These are phyloP conservation scores for Geosiphon pyriformis DNA, from an alignment of 192 early-diverging fungal species.

Conservation along the genomic window DNA sequence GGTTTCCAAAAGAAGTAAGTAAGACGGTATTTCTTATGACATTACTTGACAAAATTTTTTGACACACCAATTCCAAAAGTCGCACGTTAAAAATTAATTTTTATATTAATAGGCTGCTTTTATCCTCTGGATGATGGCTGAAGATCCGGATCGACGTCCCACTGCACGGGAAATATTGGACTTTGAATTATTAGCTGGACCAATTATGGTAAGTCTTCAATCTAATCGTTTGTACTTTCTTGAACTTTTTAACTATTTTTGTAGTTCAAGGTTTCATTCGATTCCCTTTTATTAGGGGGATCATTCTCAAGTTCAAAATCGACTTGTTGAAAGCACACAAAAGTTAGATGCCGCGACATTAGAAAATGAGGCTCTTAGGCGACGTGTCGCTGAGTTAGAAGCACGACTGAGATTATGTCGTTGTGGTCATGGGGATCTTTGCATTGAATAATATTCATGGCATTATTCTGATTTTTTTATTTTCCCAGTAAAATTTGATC, in stretches of 20 bases:
- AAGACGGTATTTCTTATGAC: conserved; percentile 1
- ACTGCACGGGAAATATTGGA: conserved; percentile 64
- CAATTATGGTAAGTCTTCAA: conserved; percentile 6
- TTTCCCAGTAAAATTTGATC: no score
- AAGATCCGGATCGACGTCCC: conserved; percentile 65
- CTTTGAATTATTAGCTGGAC: conserved; percentile 46
- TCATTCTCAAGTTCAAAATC: conserved; percentile 12
- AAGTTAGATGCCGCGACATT: conserved; percentile 4
- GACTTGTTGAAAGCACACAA: conserved; percentile 19
- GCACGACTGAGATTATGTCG: no score
- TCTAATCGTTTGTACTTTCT: background rate
- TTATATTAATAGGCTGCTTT: conserved; percentile 55
- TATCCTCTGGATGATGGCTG: conserved; percentile 77
- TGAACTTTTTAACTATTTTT: background rate
- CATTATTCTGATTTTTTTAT: no score
- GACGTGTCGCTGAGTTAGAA: conserved; percentile 14
- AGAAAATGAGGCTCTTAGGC: conserved; percentile 18
- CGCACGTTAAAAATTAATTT: no score
- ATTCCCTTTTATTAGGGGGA: background rate
- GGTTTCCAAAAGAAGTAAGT: conserved; percentile 64
- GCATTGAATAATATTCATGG: no score
- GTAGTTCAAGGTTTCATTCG: background rate
- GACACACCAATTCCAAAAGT: no score
- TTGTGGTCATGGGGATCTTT: no score
- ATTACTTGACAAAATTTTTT: conserved; percentile 8